Evolutionary conservation across 345 rosid species (phyloP), one percentile per base, ranked within the genome.

Genomic region (Cardamine chenopodiifolia): DNA sequence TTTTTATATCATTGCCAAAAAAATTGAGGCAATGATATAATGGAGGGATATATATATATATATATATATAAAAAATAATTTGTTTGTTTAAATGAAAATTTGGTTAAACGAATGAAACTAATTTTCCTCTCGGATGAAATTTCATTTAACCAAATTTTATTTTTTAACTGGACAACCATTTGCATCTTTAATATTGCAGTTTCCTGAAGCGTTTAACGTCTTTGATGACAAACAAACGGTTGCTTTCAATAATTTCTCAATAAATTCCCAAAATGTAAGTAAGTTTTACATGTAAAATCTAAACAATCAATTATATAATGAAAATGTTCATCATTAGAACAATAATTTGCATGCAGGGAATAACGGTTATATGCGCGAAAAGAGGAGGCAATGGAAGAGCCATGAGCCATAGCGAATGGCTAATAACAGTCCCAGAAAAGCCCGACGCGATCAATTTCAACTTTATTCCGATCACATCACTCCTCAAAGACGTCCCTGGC

Each of bases 381-480:
- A 95, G 82, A 54, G 99, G 97, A 72, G 99, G 99, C 0, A 92
- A 86, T 39, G 47, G 76, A n/a, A 68, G 79, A 34, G 75, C 75
- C 1, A 35, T 34, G 6, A 87, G 90, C 60, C 99, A 95, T 79
- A 83, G 79, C 28, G 97, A 92, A 54, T 95, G 99, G 99, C 93
- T 95, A 58, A 86, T 57, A 70, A 92, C 99, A 19, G 99, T 95
- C 18, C 79, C 86, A 19, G 78, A 82, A 13, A 86, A 22, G 66
- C 96, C 99, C 0, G 99, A 95, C 13, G 96, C 92, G 7, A 78
- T 90, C 66, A 83, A 85, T 4, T 95, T 85, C 72, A 86, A 35
- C 80, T 88, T 95, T 82, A 78, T 92, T 45, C 97, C 99, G n/a
- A 89, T 95, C 61, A 90, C 97, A 66, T 89, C 97, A 76, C 89